These are phyloP conservation scores for Casuarina equisetifolia DNA, from an alignment of 306 rosid species.

Conservation along the genomic window DNA sequence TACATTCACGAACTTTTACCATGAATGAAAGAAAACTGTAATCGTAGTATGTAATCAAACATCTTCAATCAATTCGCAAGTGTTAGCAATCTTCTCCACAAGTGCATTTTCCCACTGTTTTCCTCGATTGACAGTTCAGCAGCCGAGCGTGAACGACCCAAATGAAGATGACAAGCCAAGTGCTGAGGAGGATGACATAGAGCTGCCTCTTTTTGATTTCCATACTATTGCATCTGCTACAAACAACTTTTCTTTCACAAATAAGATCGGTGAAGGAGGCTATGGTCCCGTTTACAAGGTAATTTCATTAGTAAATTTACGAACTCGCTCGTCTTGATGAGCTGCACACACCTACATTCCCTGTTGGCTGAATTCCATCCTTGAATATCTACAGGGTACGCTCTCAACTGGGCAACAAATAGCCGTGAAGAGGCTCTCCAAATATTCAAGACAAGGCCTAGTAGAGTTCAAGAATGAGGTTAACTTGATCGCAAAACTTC, in stretches of 20 bases:
- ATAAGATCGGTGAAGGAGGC: slow-evolving; percentile 58
- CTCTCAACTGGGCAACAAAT: slow-evolving; percentile 42
- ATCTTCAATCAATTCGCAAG: neutral
- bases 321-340: neutral
- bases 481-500: slow-evolving; percentile 44
- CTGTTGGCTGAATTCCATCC: neutral
- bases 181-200: slow-evolving; percentile 15
- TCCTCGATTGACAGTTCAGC: neutral
- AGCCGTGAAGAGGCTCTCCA: slow-evolving; percentile 47
- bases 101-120: neutral
- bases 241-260: slow-evolving; percentile 35
- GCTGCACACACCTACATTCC: neutral
- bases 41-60: neutral
- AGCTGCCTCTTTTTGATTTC: slow-evolving; percentile 41
- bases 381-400: slow-evolving; percentile 36
- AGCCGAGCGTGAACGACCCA: neutral
- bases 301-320: slow-evolving; percentile 6
- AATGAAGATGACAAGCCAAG: slow-evolving; percentile 18
- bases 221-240: slow-evolving; percentile 46
- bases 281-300: slow-evolving; percentile 52
- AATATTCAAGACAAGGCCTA: slow-evolving; percentile 43
- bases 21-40: neutral
- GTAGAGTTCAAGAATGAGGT: slow-evolving; percentile 53
- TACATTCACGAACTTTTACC: too few relatives aligned
- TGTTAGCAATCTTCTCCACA: neutral